Conservation (phyloP, 2,329 filamentous ascomycete species). For the Botryosphaeria agaves region DNA sequence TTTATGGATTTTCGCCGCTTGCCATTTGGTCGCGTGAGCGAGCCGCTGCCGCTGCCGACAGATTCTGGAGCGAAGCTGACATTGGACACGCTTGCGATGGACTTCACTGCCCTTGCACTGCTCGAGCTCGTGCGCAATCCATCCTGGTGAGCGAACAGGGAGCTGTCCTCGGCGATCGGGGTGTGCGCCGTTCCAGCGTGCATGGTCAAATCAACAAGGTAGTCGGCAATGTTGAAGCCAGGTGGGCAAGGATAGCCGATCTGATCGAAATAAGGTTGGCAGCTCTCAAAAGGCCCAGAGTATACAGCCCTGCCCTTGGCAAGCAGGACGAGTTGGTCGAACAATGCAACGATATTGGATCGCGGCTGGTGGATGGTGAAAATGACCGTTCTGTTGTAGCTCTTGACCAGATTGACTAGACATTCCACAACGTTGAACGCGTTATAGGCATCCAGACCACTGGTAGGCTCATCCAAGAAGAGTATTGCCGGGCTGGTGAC, state of each 20-base stretch:
- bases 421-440: slow-evolving; percentile 97
- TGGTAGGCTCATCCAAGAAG: slow-evolving; percentile 93
- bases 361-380: slow-evolving; percentile 97
- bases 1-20: slow-evolving; percentile 68
- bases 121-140: slow-evolving; percentile 59
- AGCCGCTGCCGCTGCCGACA: slow-evolving; percentile 41
- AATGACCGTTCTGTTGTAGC: slow-evolving; percentile 89
- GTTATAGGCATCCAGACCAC: slow-evolving; percentile 89
- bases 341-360: slow-evolving; percentile 94
- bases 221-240: slow-evolving; percentile 98
- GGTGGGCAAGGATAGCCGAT: slow-evolving; percentile 87
- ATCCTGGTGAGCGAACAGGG: slow-evolving; percentile 39
- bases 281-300: slow-evolving; percentile 75
- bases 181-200: slow-evolving; percentile 53
- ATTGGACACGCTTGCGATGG: slow-evolving; percentile 68
- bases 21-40: slow-evolving; percentile 45
- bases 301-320: slow-evolving; percentile 84
- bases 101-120: slow-evolving; percentile 78
- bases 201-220: slow-evolving; percentile 94
- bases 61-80: slow-evolving; percentile 48
- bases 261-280: slow-evolving; percentile 81
- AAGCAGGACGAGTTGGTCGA: slow-evolving; percentile 82
- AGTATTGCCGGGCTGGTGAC: slow-evolving; percentile 95
- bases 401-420: slow-evolving; percentile 84
- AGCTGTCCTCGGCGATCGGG: slow-evolving; percentile 37